These are phyloP conservation scores for Kwoniella mangroviensis DNA, from an alignment of 768 basidiomycete genomes.

Conservation along the genomic window DNA sequence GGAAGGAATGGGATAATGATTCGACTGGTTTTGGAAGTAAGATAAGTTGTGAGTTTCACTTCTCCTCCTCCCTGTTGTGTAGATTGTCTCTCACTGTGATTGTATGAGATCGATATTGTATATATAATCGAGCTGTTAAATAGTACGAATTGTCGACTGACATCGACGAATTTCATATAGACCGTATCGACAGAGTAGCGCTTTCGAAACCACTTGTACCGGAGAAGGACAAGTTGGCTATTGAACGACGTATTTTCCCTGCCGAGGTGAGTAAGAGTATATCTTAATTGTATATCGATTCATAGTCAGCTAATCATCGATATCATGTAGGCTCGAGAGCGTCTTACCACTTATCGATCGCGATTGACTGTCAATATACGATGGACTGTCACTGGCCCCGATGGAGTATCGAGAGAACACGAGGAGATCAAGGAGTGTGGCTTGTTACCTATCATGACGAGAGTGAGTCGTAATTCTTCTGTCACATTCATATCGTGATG, in stretches of 20 bases:
- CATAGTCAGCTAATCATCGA: neutral
- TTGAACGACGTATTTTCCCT: constrained; percentile 81
- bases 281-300: no score
- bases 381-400: constrained; percentile 68
- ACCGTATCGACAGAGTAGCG: constrained; percentile 85
- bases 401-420: constrained; percentile 68
- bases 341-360: constrained; percentile 87
- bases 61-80: neutral
- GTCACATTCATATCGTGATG: neutral
- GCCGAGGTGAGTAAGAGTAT: constrained; percentile 68
- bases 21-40: constrained; percentile 76
- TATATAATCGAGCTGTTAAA: neutral
- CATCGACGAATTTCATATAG: constrained; percentile 60
- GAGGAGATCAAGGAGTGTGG: constrained; percentile 82
- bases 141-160: neutral
- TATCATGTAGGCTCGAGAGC: constrained; percentile 76
- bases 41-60: constrained; percentile 59
- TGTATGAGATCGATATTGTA: neutral
- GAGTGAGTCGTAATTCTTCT: constrained; percentile 65
- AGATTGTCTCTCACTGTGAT: no score
- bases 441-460: constrained; percentile 92
- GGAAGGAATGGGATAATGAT: constrained; percentile 60
- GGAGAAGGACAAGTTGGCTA: constrained; percentile 75
- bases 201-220: constrained; percentile 84
- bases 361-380: constrained; percentile 83